phyloP scores from a whole-genome alignment of 306 rosid species.

The Chamaecrista fasciculata region DNA sequence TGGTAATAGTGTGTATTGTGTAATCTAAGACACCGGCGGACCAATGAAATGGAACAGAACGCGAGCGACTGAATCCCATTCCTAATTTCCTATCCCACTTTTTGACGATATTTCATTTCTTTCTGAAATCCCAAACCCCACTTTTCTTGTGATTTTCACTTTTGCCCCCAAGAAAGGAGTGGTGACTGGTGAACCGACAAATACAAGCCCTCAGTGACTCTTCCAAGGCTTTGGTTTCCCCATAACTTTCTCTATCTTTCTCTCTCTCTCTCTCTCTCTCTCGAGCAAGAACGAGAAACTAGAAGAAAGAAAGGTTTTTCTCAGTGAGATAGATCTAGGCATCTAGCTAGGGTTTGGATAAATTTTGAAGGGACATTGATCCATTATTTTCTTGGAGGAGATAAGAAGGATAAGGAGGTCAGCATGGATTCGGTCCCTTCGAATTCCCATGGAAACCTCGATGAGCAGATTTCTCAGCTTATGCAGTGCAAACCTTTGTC shows the following conservation, averaged over 20 bases:
- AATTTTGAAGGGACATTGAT: constrained; percentile 40
- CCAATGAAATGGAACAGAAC: background rate
- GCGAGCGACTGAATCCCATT: no score
- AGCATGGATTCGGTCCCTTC: constrained; percentile 82
- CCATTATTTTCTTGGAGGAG: constrained; percentile 21
- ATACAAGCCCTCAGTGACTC: constrained; percentile 34
- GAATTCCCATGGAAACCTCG: constrained; percentile 81
- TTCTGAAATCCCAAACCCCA: background rate
- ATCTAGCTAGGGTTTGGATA: constrained; percentile 58
- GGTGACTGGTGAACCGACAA: constrained; percentile 33
- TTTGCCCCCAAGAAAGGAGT: constrained; percentile 43
- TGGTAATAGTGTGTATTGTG: no score
- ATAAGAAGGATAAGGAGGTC: constrained; percentile 15
- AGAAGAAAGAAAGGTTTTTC: constrained; percentile 43
- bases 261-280: constrained; percentile 12
- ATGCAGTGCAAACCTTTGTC: constrained; percentile 99
- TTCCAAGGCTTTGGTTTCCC: constrained; percentile 44
- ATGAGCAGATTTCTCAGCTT: constrained; percentile 93
- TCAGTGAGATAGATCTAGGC: constrained; percentile 41
- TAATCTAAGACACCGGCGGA: background rate
- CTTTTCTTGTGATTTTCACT: background rate
- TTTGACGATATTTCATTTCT: background rate
- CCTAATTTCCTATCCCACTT: no score
- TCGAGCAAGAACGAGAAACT: constrained; percentile 26
- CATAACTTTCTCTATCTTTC: constrained; percentile 35